Evolutionary conservation across 257 asterid genomes (phyloP).

Genomic region (Petunia secreta): DNA sequence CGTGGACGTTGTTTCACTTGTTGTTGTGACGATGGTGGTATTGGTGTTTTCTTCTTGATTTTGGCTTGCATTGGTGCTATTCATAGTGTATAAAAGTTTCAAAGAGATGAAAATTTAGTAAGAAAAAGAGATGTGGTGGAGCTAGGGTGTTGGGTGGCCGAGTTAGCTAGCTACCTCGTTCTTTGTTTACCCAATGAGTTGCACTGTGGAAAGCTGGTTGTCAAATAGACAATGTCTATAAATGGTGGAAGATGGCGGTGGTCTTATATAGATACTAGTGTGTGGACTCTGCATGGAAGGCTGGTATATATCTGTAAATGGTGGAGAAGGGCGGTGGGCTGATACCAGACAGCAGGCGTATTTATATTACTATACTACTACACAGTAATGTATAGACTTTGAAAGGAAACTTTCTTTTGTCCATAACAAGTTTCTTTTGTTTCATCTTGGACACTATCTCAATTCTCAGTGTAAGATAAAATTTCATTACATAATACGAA

Average conservation of each 20-base stretch:
- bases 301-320: no score
- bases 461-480: no score
- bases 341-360: no score
- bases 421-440: neutral
- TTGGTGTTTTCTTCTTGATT: neutral
- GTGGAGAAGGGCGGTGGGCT: no score
- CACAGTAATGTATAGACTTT: neutral
- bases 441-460: neutral
- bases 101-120: constrained; percentile 36
- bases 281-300: no score
- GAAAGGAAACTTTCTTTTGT: neutral
- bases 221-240: constrained; percentile 26
- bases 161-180: constrained; percentile 40
- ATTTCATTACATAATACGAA: no score
- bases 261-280: constrained; percentile 3
- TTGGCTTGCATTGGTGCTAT: neutral
- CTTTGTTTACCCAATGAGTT: constrained; percentile 63
- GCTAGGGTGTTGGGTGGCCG: no score
- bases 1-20: constrained; percentile 21
- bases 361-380: no score
- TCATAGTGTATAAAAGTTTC: constrained; percentile 57
- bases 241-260: constrained; percentile 91
- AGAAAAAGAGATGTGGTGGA: constrained; percentile 27
- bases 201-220: constrained; percentile 35
- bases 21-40: neutral